Percentiles rank a stretch among this genome's conserved stretches.
These are phyloP conservation scores for Tremella yokohamensis DNA, from an alignment of 768 basidiomycete genomes.

Conservation along the genomic window DNA sequence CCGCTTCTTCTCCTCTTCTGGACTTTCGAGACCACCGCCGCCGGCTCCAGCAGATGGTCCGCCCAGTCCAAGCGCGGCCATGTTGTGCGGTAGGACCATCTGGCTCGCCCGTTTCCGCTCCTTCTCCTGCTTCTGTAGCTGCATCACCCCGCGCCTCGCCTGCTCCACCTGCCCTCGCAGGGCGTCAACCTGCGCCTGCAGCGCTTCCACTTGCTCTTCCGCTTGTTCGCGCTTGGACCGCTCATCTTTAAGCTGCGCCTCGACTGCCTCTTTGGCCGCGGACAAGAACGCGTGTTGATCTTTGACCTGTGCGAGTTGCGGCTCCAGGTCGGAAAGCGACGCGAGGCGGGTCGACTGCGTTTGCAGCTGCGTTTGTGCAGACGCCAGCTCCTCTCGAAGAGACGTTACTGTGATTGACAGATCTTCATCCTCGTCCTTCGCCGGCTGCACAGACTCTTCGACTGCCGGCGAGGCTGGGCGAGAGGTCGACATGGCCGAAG, in stretches of 20 bases:
- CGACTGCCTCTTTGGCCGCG: constrained; percentile 48
- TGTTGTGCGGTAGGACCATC: neutral
- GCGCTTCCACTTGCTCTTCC: constrained; percentile 43
- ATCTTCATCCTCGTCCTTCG: neutral
- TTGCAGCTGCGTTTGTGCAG: constrained; percentile 31
- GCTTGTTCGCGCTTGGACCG: constrained; percentile 40
- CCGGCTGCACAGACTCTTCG: too few species aligned
- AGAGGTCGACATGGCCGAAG: too few species aligned
- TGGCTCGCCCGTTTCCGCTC: constrained; percentile 26
- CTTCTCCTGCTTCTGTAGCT: constrained; percentile 46
- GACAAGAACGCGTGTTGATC: constrained; percentile 36
- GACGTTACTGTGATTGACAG: constrained; percentile 3
- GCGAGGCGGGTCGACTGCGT: constrained; percentile 27
- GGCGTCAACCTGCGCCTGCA: neutral
- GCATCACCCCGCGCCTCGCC: constrained; percentile 43
- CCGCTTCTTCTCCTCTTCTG: constrained; percentile 28
- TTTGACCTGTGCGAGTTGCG: constrained; percentile 29
- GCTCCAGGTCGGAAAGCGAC: constrained; percentile 27
- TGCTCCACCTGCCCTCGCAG: constrained; percentile 45
- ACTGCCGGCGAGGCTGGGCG: too few species aligned
- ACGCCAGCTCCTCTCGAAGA: constrained; percentile 26
- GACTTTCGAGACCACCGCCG: neutral
- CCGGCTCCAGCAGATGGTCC: neutral
- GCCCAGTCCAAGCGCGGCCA: neutral
- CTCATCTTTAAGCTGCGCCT: constrained; percentile 41